Evolutionary conservation across 257 asterid species (phyloP), one percentile per base, ranked within the genome.

Genomic region (Solanum sejunctum): DNA sequence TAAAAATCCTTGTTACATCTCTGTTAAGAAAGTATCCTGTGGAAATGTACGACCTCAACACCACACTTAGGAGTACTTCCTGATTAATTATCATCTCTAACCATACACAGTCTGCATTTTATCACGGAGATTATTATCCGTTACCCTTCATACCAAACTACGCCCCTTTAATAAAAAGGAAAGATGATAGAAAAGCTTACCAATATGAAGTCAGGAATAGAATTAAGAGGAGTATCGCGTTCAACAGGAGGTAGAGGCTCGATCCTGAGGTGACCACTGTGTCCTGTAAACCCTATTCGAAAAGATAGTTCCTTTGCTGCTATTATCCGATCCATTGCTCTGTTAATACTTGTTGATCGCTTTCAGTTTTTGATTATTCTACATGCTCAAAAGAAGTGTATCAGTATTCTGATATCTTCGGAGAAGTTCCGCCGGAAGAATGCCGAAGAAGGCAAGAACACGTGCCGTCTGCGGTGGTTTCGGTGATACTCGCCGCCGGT

Each of bases 171-270:
- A 12, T 63, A 39, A 63, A 63, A n/a, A 67, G 36, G 51, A 51
- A 54, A 83, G 6, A 49, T 26, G n/a, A 23, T 16, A 20, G 41
- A 82, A 86, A 84, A 26, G 88, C 97, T 89, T 56, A 96, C 99
- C 84, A 94, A 93, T 21, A 94, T 86, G 91, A 94, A 96, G 80
- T 95, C 97, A n/a, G 99, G 99, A 26, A 93, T 92, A 15, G 89
- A 87, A 85, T 86, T 91, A 84, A 91, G 91, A 71, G 93, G 92
- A 67, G 26, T 85, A 73, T 86, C 92, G 81, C 94, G 91, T 69
- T 93, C 88, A 75, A 93, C 97, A 6, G 99, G 98, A 9, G 98
- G 94, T 32, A 94, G 93, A 84, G 98, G 98, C 85, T 96, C 98
- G 83, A 96, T 78, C 12, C 88, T 84, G 82, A 94, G 95, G 80